Evolutionary conservation across 495 filamentous ascomycete genomes (phyloP).

Genomic region (Aspergillus leporis): DNA sequence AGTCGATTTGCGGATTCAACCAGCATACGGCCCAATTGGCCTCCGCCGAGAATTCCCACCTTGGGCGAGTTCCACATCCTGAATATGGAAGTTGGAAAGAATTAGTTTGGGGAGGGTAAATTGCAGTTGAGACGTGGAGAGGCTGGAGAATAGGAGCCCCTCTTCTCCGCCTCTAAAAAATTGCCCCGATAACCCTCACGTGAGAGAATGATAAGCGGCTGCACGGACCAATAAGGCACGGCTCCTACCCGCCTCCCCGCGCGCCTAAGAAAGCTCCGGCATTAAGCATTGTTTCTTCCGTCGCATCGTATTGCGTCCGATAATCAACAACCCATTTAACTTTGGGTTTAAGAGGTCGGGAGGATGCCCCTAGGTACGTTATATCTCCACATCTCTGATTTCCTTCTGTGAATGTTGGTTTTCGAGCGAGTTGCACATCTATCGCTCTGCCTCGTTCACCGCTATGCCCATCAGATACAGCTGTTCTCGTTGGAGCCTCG

Average conservation of each 20-base stretch:
- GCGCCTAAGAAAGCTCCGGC: neutral
- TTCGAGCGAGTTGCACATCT: neutral
- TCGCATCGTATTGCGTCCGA: neutral
- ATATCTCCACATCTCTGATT: neutral
- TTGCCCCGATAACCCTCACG: conserved; percentile 25
- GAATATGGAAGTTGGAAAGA: neutral
- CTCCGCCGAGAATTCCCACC: conserved; percentile 71
- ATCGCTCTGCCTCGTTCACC: neutral
- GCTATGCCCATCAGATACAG: neutral
- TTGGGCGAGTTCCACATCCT: conserved; percentile 51
- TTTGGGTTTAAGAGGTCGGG: conserved; percentile 3
- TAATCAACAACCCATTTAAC: neutral
- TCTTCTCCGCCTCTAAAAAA: conserved; percentile 29
- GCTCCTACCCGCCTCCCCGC: neutral
- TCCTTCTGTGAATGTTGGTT: neutral
- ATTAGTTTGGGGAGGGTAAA: neutral
- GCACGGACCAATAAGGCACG: conserved; percentile 13
- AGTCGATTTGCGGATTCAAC: conserved; percentile 85
- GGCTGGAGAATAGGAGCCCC: conserved; percentile 23
- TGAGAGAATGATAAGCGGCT: conserved; percentile 20
- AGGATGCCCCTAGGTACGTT: conserved; percentile 44
- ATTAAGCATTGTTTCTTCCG: no score
- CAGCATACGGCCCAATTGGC: conserved; percentile 95
- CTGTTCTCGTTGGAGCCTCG: neutral
- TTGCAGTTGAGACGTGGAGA: conserved; percentile 12